These are phyloP conservation scores for Agrostemma githago DNA, from an alignment of 148 eudicot genomes.

Conservation along the genomic window DNA sequence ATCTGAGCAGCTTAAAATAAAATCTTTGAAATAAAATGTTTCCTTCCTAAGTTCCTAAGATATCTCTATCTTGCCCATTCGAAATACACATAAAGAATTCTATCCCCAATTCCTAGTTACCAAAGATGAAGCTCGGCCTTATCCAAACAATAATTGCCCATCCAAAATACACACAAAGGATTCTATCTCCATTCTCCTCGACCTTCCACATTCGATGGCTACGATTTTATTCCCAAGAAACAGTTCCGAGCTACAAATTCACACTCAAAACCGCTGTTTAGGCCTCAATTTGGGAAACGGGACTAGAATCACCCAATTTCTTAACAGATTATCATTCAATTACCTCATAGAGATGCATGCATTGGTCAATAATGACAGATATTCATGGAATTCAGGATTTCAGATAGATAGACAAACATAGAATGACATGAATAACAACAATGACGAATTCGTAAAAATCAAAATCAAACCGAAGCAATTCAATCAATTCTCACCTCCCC, in stretches of 20 bases:
- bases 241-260: no score
- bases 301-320: background rate
- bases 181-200: background rate
- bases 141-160: background rate
- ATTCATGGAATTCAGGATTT: background rate
- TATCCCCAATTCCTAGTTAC: background rate
- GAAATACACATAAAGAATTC: background rate
- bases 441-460: background rate
- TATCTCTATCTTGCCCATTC: background rate
- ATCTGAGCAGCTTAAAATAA: background rate
- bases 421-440: background rate
- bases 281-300: no score
- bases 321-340: background rate
- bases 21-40: no score
- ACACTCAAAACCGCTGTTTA: no score
- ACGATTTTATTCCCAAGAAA: background rate
- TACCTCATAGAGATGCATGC: no score
- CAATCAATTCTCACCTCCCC: constrained; percentile 42
- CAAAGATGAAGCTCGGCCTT: background rate
- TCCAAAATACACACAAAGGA: no score
- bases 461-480: background rate
- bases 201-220: background rate
- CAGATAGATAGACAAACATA: background rate
- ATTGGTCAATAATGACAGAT: background rate
- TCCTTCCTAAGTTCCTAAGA: background rate